These are phyloP conservation scores for Penicillium riverlandense DNA, from an alignment of 495 filamentous ascomycete species.

Conservation along the genomic window DNA sequence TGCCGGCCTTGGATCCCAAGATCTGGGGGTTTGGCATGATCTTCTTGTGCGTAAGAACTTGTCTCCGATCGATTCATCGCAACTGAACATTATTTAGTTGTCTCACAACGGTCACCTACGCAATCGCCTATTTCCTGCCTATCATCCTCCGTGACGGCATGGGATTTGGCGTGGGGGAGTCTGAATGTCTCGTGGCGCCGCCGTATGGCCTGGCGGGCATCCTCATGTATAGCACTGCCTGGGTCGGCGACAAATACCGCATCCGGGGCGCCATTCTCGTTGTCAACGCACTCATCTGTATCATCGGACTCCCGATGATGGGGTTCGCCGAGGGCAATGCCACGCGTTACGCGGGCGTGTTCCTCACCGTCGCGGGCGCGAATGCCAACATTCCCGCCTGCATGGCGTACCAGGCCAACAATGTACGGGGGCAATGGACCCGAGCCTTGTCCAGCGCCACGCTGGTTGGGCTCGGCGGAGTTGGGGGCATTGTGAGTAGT, in stretches of 20 bases:
- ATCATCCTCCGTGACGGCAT: conserved; percentile 53
- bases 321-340: conserved; percentile 43
- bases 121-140: conserved; percentile 62
- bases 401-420: conserved; percentile 60
- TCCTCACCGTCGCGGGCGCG: conserved; percentile 50
- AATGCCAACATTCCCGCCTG: conserved; percentile 55
- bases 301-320: conserved; percentile 47
- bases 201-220: conserved; percentile 55
- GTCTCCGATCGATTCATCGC: neutral
- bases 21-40: conserved; percentile 56
- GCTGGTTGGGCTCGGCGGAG: conserved; percentile 45
- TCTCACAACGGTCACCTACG: conserved; percentile 53
- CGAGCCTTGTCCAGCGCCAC: conserved; percentile 53
- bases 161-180: conserved; percentile 45
- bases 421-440: conserved; percentile 61
- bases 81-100: conserved; percentile 17
- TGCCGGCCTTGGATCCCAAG: conserved; percentile 44
- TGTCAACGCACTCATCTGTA: conserved; percentile 43
- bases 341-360: conserved; percentile 57
- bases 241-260: conserved; percentile 49
- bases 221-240: conserved; percentile 48
- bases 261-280: conserved; percentile 51
- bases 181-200: conserved; percentile 59
- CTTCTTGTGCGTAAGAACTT: conserved; percentile 35
- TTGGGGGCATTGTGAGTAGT: conserved; percentile 54